Percentiles rank a stretch among this genome's conserved stretches.
Evolutionary conservation across 78 protist species (phyloP).

Genomic region (Dictyostelium firmibasis): DNA sequence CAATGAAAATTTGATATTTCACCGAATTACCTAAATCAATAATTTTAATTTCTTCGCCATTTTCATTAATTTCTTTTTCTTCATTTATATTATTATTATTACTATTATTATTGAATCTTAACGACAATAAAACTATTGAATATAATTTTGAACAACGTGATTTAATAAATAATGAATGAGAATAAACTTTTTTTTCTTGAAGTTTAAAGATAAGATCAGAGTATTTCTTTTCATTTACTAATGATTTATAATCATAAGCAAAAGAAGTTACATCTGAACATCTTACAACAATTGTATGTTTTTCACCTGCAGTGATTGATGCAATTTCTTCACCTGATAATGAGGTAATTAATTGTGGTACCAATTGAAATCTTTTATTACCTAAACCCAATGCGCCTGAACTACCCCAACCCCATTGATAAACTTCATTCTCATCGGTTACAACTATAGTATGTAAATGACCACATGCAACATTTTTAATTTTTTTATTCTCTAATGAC

Average conservation of each 20-base stretch:
- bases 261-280: constrained; percentile 44
- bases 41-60: not conserved
- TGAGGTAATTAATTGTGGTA: constrained; percentile 49
- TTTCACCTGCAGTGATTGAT: constrained; percentile 55
- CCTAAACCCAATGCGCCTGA: constrained; percentile 78
- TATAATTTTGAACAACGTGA: constrained; percentile 56
- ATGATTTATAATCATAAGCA: constrained; percentile 76
- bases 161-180: constrained; percentile 26
- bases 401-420: constrained; percentile 84
- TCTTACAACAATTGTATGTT: constrained; percentile 63
- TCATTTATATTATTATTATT: not conserved
- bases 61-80: not conserved
- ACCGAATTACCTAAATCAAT: not conserved
- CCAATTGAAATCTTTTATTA: constrained; percentile 55
- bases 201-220: constrained; percentile 28
- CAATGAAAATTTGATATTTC: constrained; percentile 46
- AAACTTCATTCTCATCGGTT: constrained; percentile 49
- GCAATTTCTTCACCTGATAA: constrained; percentile 68
- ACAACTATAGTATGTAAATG: constrained; percentile 69
- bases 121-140: constrained; percentile 9
- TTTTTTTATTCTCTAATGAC: constrained; percentile 16
- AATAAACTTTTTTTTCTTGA: constrained; percentile 55
- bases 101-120: not conserved
- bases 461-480: constrained; percentile 71
- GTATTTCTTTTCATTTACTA: constrained; percentile 19